These are phyloP conservation scores for Globisporangium polare DNA, from an alignment of 352 stramenopile genomes.

Conservation along the genomic window DNA sequence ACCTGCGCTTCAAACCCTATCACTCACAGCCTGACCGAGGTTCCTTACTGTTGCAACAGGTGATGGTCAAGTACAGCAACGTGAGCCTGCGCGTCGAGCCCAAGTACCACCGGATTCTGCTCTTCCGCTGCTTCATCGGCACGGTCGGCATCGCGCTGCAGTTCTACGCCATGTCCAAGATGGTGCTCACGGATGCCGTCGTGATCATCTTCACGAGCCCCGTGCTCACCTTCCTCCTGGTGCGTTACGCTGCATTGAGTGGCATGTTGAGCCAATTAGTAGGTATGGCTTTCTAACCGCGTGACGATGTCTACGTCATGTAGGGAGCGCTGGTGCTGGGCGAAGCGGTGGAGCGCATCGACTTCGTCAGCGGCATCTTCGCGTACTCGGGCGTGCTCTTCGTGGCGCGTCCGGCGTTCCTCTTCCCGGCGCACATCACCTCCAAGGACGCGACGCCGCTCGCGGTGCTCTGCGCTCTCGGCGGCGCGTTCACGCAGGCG, in stretches of 20 bases:
- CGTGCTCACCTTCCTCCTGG: constrained; percentile 57
- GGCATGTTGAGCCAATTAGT: neutral
- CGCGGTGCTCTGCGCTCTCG: too few species aligned
- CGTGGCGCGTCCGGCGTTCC: constrained; percentile 47
- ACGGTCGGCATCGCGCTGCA: constrained; percentile 43
- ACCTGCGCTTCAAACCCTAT: neutral
- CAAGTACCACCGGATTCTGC: constrained; percentile 32
- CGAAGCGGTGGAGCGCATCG: constrained; percentile 38
- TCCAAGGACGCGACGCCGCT: too few species aligned
- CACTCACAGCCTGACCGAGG: neutral
- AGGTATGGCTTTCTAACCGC: neutral
- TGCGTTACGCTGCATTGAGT: constrained; percentile 11
- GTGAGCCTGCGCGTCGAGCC: constrained; percentile 30
- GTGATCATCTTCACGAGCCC: constrained; percentile 67
- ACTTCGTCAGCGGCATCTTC: constrained; percentile 50
- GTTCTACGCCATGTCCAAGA: constrained; percentile 66
- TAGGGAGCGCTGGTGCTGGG: too few species aligned
- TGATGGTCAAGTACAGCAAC: constrained; percentile 30
- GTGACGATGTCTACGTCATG: too few species aligned
- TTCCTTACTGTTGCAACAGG: constrained; percentile 13
- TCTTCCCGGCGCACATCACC: constrained; percentile 31
- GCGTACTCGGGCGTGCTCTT: constrained; percentile 63
- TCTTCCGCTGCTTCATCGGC: constrained; percentile 51
- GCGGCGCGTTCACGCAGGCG: too few species aligned
- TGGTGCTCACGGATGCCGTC: constrained; percentile 66